Evolutionary conservation across 1,139 yeast species (phyloP).

Genomic region (Sugiyamaella grinbergsii): DNA sequence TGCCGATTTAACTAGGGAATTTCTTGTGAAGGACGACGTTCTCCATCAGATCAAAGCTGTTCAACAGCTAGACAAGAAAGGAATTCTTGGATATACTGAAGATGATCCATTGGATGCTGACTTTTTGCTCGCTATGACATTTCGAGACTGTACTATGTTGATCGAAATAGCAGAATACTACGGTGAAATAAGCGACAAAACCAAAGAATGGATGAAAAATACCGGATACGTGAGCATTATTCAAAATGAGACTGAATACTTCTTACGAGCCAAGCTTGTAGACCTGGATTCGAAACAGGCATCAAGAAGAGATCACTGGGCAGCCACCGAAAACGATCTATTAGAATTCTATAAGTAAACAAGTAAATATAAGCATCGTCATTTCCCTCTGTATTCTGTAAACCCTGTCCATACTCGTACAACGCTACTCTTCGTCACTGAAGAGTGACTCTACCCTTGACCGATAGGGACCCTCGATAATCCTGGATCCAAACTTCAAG

Average conservation of each 20-base stretch:
- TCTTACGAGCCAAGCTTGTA: slow-evolving; percentile 34
- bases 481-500: slow-evolving; percentile 42
- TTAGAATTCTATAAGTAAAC: slow-evolving; percentile 23
- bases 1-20: slow-evolving; percentile 19
- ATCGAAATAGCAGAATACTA: slow-evolving; percentile 21
- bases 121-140: slow-evolving; percentile 43
- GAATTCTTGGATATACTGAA: slow-evolving; percentile 30
- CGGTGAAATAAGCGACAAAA: not conserved
- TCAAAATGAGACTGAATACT: slow-evolving; percentile 9
- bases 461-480: slow-evolving; percentile 34
- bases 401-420: too few relatives aligned
- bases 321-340: slow-evolving; percentile 35
- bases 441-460: slow-evolving; percentile 30
- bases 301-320: slow-evolving; percentile 41
- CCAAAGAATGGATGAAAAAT: not conserved
- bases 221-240: slow-evolving; percentile 4
- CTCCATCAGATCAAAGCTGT: slow-evolving; percentile 31
- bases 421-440: too few relatives aligned
- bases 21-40: slow-evolving; percentile 28
- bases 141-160: slow-evolving; percentile 45
- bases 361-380: not conserved
- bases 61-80: slow-evolving; percentile 36
- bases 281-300: slow-evolving; percentile 45
- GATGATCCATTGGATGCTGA: slow-evolving; percentile 29
- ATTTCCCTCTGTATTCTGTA: too few relatives aligned